Evolutionary conservation across 768 basidiomycete genomes (phyloP).

Genomic region (Daedalea quercina): DNA sequence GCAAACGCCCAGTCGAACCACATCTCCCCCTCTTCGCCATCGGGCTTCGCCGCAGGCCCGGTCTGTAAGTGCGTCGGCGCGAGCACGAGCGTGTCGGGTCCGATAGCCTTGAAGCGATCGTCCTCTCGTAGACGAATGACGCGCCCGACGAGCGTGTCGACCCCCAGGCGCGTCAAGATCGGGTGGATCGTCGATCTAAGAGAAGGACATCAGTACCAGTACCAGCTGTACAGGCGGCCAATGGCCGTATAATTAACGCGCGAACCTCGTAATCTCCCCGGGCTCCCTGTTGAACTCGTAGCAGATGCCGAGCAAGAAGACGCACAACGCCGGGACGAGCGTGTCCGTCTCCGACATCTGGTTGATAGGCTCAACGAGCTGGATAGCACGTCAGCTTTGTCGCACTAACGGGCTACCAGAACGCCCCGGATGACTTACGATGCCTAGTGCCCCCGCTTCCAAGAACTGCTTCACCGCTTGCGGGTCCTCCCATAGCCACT

Average conservation of each 20-base stretch:
- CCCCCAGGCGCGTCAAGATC: conserved; percentile 84
- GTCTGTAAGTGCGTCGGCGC: conserved; percentile 13
- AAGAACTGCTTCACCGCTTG: conserved; percentile 83
- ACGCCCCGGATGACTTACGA: conserved; percentile 73
- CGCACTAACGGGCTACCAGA: neutral
- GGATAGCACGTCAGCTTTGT: conserved; percentile 1
- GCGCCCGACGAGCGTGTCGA: conserved; percentile 82
- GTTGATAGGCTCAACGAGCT: conserved; percentile 95
- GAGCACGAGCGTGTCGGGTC: conserved; percentile 76
- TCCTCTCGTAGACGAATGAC: conserved; percentile 89
- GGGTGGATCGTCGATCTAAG: conserved; percentile 77
- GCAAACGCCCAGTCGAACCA: conserved; percentile 99
- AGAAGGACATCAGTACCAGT: neutral
- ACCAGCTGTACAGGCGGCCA: too few species aligned
- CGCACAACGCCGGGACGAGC: conserved; percentile 83
- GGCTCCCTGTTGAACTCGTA: conserved; percentile 97
- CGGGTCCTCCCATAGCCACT: conserved; percentile 98
- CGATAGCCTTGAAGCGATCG: conserved; percentile 84
- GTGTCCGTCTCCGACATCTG: conserved; percentile 82
- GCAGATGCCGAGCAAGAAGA: conserved; percentile 87
- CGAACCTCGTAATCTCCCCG: conserved; percentile 89
- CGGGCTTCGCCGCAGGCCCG: conserved; percentile 31
- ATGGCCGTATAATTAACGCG: too few species aligned
- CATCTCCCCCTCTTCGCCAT: conserved; percentile 62
- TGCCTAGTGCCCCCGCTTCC: conserved; percentile 82